A percentile compares a stretch with the other conserved stretches of the same genome.
Evolutionary conservation across 257 asterid genomes (phyloP).

Genomic region (Solanum lignicaule): DNA sequence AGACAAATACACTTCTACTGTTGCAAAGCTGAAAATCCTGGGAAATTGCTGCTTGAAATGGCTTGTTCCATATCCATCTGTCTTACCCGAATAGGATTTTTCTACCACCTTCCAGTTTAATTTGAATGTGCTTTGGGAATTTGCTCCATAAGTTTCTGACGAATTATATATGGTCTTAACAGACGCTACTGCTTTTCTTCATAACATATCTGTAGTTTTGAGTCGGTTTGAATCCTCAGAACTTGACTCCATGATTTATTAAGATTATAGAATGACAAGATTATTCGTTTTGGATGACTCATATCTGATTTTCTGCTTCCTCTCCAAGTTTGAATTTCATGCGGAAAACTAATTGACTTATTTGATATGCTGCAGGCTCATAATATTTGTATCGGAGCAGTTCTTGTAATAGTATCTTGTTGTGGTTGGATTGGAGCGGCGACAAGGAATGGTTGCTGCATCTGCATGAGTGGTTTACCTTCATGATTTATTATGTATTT

Average conservation of each 20-base stretch:
- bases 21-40: not conserved
- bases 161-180: not conserved
- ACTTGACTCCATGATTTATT: not conserved
- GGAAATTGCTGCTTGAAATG: not conserved
- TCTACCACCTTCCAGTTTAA: not conserved
- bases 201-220: not conserved
- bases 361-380: slow-evolving; percentile 53
- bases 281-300: not conserved
- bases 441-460: not conserved
- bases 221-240: not conserved
- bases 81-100: not conserved
- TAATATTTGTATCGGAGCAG: slow-evolving; percentile 61
- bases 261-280: too few relatives aligned
- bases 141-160: not conserved
- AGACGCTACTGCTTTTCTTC: not conserved
- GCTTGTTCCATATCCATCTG: not conserved
- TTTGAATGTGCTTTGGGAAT: not conserved
- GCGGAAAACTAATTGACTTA: not conserved
- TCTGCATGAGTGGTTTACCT: not conserved
- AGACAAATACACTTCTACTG: not conserved
- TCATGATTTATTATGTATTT: not conserved
- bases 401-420: slow-evolving; percentile 55
- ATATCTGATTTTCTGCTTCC: not conserved
- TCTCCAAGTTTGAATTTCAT: not conserved
- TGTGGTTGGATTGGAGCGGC: slow-evolving; percentile 55